phyloP scores from a whole-genome alignment of 1,139 yeast genomes.

The Yamadazyma membranifaciens region DNA sequence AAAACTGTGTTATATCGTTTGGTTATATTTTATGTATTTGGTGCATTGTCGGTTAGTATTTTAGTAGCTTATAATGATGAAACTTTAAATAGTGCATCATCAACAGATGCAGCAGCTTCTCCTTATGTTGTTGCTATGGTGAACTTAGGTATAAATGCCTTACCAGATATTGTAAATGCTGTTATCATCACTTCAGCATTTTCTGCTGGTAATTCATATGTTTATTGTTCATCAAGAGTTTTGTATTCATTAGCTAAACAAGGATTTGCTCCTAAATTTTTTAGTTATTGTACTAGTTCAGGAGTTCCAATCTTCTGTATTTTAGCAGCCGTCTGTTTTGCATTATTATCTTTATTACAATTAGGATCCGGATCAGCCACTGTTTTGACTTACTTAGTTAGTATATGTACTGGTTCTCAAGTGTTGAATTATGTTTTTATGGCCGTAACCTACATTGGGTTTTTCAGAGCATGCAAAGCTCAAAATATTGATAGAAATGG shows the following conservation, averaged over 20 bases:
- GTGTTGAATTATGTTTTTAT: constrained; percentile 69
- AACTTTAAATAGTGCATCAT: constrained; percentile 22
- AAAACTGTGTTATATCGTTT: constrained; percentile 74
- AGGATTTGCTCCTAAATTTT: constrained; percentile 40
- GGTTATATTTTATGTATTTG: constrained; percentile 62
- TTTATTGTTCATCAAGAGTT: constrained; percentile 44
- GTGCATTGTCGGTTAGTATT: constrained; percentile 40
- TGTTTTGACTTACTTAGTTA: constrained; percentile 74
- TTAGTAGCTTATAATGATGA: constrained; percentile 44
- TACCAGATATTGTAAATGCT: constrained; percentile 44
- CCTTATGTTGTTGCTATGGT: constrained; percentile 49
- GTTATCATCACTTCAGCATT: constrained; percentile 44
- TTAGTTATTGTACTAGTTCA: constrained; percentile 36
- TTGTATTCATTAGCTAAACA: constrained; percentile 38
- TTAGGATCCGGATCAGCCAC: constrained; percentile 57
- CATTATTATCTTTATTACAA: constrained; percentile 58
- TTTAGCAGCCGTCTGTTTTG: constrained; percentile 60
- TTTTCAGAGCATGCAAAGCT: constrained; percentile 58
- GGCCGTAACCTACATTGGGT: constrained; percentile 56
- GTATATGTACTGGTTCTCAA: constrained; percentile 77
- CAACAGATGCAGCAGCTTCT: constrained; percentile 34
- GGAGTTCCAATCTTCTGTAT: constrained; percentile 56
- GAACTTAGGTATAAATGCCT: constrained; percentile 34
- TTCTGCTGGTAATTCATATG: constrained; percentile 46
- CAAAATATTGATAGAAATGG: constrained; percentile 65